Percentiles rank a stretch among this genome's conserved stretches.
Conservation (phyloP, 148 eudicot species). For the Cornus kousa region DNA sequence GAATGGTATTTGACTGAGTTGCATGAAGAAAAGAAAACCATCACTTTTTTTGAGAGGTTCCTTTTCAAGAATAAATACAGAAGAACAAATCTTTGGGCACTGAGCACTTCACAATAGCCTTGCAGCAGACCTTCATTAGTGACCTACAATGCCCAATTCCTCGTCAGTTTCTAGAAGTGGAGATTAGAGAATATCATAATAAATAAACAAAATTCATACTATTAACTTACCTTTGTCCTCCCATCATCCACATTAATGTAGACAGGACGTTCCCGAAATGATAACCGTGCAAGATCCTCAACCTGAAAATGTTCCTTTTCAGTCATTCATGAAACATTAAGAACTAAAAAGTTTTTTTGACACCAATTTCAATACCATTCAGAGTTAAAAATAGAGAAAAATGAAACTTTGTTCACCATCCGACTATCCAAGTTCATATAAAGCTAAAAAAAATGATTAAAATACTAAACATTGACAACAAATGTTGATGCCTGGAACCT, state of each 20-base stretch:
- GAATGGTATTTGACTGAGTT: slow-evolving; percentile 92
- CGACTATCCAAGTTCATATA: background rate
- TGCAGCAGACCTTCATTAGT: slow-evolving; percentile 96
- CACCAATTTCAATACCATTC: background rate
- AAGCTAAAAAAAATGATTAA: background rate
- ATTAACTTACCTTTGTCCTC: slow-evolving; percentile 58
- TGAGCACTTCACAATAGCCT: slow-evolving; percentile 81
- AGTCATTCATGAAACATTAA: background rate
- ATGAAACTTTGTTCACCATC: background rate
- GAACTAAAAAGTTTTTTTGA: background rate
- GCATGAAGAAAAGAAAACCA: slow-evolving; percentile 98
- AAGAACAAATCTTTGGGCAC: slow-evolving; percentile 77
- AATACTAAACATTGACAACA: background rate
- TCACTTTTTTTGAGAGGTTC: slow-evolving; percentile 70
- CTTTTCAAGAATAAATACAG: slow-evolving; percentile 84
- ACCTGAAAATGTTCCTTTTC: slow-evolving; percentile 42
- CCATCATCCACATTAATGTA: slow-evolving; percentile 89
- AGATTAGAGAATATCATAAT: background rate
- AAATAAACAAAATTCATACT: background rate
- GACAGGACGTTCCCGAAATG: slow-evolving; percentile 67
- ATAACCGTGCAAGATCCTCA: slow-evolving; percentile 90
- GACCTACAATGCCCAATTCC: slow-evolving; percentile 46
- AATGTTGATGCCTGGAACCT: background rate
- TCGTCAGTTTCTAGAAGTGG: background rate
- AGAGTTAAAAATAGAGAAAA: background rate